phyloP scores from a whole-genome alignment of 2,329 filamentous ascomycete species.

The Colletotrichum sp. region DNA sequence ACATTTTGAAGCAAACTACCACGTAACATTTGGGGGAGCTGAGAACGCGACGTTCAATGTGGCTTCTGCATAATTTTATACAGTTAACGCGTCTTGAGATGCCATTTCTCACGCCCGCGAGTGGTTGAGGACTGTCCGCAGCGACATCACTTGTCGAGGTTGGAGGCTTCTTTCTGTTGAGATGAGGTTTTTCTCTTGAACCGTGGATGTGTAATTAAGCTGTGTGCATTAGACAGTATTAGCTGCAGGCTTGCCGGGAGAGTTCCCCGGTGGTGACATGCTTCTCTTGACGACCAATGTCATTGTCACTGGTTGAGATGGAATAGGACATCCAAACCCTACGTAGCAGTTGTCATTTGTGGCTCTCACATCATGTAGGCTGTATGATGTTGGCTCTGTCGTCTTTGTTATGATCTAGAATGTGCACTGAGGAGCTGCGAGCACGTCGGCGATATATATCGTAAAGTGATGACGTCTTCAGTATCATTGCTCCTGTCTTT shows the following conservation, averaged over 20 bases:
- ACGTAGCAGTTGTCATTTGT: neutral
- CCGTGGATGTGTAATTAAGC: neutral
- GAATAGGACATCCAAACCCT: neutral
- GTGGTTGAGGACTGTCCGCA: neutral
- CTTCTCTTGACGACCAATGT: neutral
- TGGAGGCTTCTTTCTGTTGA: neutral
- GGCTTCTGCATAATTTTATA: neutral
- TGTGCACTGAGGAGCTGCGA: fast-evolving
- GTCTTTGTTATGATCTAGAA: neutral
- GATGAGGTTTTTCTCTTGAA: neutral
- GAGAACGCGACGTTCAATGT: neutral
- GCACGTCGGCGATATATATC: neutral
- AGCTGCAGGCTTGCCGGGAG: neutral
- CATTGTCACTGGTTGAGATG: neutral
- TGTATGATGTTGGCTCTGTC: neutral
- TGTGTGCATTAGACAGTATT: neutral
- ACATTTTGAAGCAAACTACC: neutral
- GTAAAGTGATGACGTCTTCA: neutral
- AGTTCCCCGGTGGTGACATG: neutral
- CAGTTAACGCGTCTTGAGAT: neutral
- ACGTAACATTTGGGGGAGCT: neutral
- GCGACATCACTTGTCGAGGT: fast-evolving
- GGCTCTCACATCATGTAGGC: neutral
- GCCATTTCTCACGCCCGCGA: neutral
- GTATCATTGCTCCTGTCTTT: neutral